Base-by-base conservation (phyloP, 768 basidiomycete species). In the Phylloporus scabripes region DNA sequence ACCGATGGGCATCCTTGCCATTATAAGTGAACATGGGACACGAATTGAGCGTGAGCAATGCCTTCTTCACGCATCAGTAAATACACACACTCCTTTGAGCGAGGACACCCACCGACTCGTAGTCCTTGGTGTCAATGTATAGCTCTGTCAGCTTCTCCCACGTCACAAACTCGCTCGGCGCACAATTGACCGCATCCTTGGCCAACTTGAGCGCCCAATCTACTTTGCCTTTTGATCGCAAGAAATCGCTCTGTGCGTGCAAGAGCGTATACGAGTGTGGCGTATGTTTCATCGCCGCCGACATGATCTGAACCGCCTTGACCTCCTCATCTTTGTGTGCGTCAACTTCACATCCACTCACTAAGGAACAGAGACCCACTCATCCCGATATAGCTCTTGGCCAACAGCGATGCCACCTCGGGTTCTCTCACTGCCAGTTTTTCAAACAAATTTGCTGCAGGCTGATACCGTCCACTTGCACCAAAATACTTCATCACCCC, bases 11-110 rank as follows among this genome's bases (percentile, higher is more conserved):
- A 66, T 99, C 96, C 18, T 94, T 83, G 38, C 96, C 95, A 61
- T 96, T 96, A 72, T 89, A 98, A 7, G 96, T 98, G 71, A 99
- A 99, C 96, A 99, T 98, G 2, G 95, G 94, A 71, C 96, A 97
- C n/a, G 94, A 97, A 64, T 97, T 97, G 42, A 97, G 80, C 1
- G 95, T 96, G 36, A 97, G 74, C 12, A 98, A 73, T 0, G 93
- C 92, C 75, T 76, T 41, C n/a, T 7, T 12, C 1, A 11, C 11
- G 24, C 23, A 20, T 45, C 37, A 43, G 14, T 34, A 18, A 47
- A 42, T n/a, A n/a, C 40, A 11, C 36, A 21, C 14, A 40, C 18
- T 36, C 7, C 34, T 7, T 17, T 42, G 26, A 15, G 32, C 4
- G n/a, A 24, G 9, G 24, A 29, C 14, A 48, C 51, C 23, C 47